Evolutionary conservation across 1,139 yeast genomes (phyloP), one percentile per base, ranked within the genome.

Genomic region (Hyphopichia buzzinii): DNA sequence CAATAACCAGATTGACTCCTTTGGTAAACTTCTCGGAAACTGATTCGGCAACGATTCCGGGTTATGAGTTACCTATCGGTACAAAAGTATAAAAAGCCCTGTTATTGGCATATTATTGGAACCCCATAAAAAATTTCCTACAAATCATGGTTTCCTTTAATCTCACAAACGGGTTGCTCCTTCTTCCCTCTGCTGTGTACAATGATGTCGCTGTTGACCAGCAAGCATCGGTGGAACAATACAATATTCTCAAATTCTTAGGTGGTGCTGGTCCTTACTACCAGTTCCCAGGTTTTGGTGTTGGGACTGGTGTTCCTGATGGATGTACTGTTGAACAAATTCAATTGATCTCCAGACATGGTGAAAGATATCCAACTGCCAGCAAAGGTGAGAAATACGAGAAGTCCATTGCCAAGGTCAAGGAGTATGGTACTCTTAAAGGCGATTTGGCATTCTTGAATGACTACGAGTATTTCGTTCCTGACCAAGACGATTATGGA

Each of bases 251-350:
- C 36, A 53, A 53, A 33, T 60, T 55, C 39, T 48, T 65, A 37
- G 64, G 58, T 16, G 71, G 67, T 4, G 50, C 65, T 15, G 71
- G 64, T 1, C 71, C 72, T 4, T 65, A 63, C 39, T 49, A 60
- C 11, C 69, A 65, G 36, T 52, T 52, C 25, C 47, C 52, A 3
- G 71, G 70, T 0, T 56, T 43, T 39, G 71, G 71, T 0, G 64
- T 65, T 19, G 53, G 60, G 13, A 53, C 66, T 8, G 61, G 55
- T 17, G 44, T 61, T 10, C 72, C 72, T 0, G 48, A 44, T 4
- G 51, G 54, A 34, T 63, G 69, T 44, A 48, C 48, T 6, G 38
- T 65, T 31, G 67, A 63, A 39, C 72, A 64, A 38, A 67, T 63
- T 10, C 71, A 65, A 36, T 47, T 60, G 32, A 38, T 54, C 29